phyloP scores from a whole-genome alignment of 345 rosid species.

The Angophora floribunda region DNA sequence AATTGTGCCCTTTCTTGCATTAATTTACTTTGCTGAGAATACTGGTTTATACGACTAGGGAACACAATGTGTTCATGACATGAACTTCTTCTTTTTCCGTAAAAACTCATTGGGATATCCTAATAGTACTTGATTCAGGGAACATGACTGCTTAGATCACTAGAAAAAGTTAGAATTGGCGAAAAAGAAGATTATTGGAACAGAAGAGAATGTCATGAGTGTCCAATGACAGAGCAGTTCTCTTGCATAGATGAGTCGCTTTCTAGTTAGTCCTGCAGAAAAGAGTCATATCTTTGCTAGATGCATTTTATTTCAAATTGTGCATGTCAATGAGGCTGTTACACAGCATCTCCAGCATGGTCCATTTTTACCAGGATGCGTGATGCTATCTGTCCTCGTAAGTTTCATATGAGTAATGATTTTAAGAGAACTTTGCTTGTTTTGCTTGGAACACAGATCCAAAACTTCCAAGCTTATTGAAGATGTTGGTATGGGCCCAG shows the following conservation, averaged over 20 bases:
- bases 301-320: background rate
- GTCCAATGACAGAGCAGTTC: background rate
- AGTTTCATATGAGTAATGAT: background rate
- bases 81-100: background rate
- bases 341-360: background rate
- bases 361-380: background rate
- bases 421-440: background rate
- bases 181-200: background rate
- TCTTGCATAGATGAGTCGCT: background rate
- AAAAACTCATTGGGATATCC: background rate
- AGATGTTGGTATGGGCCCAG: conserved; percentile 93
- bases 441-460: conserved; percentile 50
- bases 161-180: background rate
- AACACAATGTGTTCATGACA: background rate
- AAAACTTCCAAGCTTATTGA: conserved; percentile 85
- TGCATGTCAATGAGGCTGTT: background rate
- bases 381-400: background rate
- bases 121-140: background rate
- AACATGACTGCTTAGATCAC: background rate
- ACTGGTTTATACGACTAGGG: background rate
- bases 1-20: background rate
- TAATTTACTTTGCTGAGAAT: background rate
- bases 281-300: background rate
- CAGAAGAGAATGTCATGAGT: background rate
- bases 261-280: background rate